phyloP scores from a whole-genome alignment of 1,139 yeast genomes.

The Taiozyma sp. region DNA sequence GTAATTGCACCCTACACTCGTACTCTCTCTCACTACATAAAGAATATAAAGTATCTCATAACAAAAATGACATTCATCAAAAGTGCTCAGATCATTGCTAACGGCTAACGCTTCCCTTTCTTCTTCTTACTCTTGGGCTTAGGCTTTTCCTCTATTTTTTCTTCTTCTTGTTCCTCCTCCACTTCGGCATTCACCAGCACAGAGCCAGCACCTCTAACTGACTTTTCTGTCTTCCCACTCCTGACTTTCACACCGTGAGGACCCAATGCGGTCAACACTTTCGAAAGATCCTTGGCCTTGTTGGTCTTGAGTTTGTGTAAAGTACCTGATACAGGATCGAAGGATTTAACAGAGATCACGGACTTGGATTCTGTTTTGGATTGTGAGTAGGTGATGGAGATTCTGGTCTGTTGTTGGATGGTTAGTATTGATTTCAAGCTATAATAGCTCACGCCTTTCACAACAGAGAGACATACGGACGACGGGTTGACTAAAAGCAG shows the following conservation, averaged over 20 bases:
- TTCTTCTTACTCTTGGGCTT: slow-evolving; percentile 22
- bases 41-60: background rate
- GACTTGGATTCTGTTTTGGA: slow-evolving; percentile 25
- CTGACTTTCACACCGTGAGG: slow-evolving; percentile 64
- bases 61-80: background rate
- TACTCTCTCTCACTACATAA: background rate
- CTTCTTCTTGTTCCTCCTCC: slow-evolving; percentile 26
- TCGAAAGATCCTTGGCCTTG: slow-evolving; percentile 73
- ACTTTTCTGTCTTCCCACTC: slow-evolving; percentile 14
- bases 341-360: slow-evolving; percentile 59
- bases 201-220: slow-evolving; percentile 27
- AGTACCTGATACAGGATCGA: slow-evolving; percentile 66
- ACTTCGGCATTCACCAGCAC: slow-evolving; percentile 31
- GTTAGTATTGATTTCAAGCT: slow-evolving; percentile 1
- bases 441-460: too few relatives aligned
- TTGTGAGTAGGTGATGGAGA: slow-evolving; percentile 42
- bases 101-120: slow-evolving; percentile 15
- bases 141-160: slow-evolving; percentile 1
- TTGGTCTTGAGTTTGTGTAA: slow-evolving; percentile 58
- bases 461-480: slow-evolving; percentile 25
- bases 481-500: slow-evolving; percentile 48
- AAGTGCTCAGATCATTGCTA: background rate
- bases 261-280: slow-evolving; percentile 78
- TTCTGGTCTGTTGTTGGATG: slow-evolving; percentile 28
- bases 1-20: too few relatives aligned